Conservation (phyloP, 345 rosid species). For the Heritiera fomes region DNA sequence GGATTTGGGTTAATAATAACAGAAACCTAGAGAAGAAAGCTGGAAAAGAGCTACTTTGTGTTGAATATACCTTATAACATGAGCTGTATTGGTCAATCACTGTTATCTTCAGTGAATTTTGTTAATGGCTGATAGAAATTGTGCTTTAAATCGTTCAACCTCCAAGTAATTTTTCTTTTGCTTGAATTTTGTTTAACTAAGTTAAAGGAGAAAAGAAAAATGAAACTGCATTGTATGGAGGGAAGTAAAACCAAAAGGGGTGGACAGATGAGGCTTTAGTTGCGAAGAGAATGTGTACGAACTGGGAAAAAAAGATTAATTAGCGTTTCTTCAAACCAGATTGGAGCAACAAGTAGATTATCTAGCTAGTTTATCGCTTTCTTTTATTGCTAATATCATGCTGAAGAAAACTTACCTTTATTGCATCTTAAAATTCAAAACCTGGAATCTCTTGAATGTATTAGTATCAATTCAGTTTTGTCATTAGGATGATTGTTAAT, state of each 20-base stretch:
- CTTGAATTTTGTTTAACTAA: not conserved
- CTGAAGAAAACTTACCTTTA: not conserved
- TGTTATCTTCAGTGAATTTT: not conserved
- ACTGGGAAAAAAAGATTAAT: not conserved
- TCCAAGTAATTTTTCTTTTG: not conserved
- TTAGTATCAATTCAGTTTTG: not conserved
- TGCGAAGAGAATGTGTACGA: not conserved
- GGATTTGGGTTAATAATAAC: not conserved
- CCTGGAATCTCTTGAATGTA: not conserved
- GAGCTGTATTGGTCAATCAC: not conserved
- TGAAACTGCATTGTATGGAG: not conserved
- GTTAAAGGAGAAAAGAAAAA: not conserved
- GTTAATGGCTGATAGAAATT: not conserved
- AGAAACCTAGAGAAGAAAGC: not conserved
- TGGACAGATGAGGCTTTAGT: not conserved
- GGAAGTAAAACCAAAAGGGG: not conserved
- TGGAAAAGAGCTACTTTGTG: not conserved
- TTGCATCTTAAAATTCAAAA: not conserved
- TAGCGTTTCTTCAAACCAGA: not conserved
- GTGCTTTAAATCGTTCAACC: not conserved
- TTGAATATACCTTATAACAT: not conserved
- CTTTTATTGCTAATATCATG: not conserved
- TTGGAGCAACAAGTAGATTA: not conserved
- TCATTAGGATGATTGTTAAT: not conserved
- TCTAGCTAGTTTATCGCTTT: not conserved